phyloP scores from a whole-genome alignment of 2,329 filamentous ascomycete genomes.

The Fusarium nygamai region DNA sequence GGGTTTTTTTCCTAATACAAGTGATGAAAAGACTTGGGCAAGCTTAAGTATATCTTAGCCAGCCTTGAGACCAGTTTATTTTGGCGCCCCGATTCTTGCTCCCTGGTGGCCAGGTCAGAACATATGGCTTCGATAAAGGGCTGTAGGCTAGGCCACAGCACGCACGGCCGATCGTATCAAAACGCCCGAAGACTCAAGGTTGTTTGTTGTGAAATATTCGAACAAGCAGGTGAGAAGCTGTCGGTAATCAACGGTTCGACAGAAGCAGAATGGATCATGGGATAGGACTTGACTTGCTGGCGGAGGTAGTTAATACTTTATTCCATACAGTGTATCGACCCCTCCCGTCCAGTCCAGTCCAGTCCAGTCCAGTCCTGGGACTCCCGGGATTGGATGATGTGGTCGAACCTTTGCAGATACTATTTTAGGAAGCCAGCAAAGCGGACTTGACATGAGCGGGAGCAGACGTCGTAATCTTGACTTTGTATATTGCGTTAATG shows the following conservation, averaged over 20 bases:
- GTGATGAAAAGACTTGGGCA: neutral
- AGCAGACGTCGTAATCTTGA: neutral
- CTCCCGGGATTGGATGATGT: slow-evolving; percentile 36
- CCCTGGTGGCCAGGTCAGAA: neutral
- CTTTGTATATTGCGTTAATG: neutral
- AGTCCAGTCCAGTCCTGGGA: slow-evolving; percentile 20
- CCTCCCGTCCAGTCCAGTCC: slow-evolving; percentile 27
- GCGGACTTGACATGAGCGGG: slow-evolving; percentile 6
- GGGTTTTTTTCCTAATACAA: neutral
- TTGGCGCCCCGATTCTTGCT: neutral
- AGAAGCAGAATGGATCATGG: neutral
- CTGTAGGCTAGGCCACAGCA: neutral
- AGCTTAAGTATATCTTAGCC: neutral
- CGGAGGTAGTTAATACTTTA: slow-evolving; percentile 6
- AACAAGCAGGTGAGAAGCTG: neutral
- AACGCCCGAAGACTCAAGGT: neutral
- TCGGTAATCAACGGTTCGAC: neutral
- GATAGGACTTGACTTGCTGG: neutral
- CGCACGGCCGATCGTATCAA: neutral
- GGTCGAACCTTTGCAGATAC: slow-evolving; percentile 29
- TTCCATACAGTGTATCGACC: slow-evolving; percentile 18
- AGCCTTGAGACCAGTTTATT: neutral
- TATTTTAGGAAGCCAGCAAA: slow-evolving; percentile 43
- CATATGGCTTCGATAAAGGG: slow-evolving; percentile 19
- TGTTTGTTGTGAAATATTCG: neutral